These are phyloP conservation scores for Psidium guajava DNA, from an alignment of 345 rosid species.

Conservation along the genomic window DNA sequence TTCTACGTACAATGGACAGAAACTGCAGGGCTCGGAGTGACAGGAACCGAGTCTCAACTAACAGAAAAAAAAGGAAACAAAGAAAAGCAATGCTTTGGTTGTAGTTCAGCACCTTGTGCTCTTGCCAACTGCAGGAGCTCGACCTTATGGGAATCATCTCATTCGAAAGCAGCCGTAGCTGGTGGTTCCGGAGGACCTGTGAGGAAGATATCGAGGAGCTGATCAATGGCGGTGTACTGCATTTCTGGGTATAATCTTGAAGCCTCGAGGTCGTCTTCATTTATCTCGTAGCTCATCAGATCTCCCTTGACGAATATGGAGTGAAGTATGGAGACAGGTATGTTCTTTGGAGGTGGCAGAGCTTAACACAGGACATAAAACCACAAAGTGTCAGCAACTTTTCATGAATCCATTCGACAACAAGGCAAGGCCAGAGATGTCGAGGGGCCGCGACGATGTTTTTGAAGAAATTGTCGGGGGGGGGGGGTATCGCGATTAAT, in stretches of 20 bases:
- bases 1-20: too few species aligned
- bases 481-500: neutral
- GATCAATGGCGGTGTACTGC: constrained; percentile 2
- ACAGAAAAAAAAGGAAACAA: neutral
- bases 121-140: neutral
- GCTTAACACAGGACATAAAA: neutral
- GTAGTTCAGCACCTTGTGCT: neutral
- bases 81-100: neutral
- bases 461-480: neutral
- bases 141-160: neutral
- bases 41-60: neutral
- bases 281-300: constrained; percentile 2
- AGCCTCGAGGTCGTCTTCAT: constrained; percentile 13
- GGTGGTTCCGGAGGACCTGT: constrained; percentile 11
- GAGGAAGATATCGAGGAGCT: constrained; percentile 21
- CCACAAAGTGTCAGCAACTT: neutral
- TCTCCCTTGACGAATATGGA: constrained; percentile 11
- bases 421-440: neutral
- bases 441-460: neutral
- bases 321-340: constrained; percentile 11
- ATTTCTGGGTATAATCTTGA: constrained; percentile 15
- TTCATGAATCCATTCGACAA: neutral
- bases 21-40: neutral
- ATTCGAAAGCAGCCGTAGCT: constrained; percentile 1
- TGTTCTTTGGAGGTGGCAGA: constrained; percentile 14